Evolutionary conservation across 2,329 filamentous ascomycete genomes (phyloP), one percentile per base, ranked within the genome.

Genomic region (Sarocladium oryzae): DNA sequence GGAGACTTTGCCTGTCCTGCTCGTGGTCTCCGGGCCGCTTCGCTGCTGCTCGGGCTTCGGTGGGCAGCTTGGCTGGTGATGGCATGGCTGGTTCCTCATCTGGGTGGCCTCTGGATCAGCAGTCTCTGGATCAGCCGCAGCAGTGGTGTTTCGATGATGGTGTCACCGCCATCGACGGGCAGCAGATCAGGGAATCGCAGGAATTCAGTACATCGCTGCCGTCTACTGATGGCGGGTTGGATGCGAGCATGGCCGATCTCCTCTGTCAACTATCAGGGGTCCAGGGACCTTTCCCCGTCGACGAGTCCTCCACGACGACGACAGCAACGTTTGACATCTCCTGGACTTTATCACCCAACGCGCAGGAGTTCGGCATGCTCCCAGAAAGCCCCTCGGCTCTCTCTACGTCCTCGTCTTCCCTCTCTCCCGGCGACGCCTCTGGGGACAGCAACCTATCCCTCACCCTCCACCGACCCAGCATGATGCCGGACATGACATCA

Each of bases 1-100:
- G 43, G 10, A 61, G 68, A 16, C 54, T 72, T 9, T 65, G 65
- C 8, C 56, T 72, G 4, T 50, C 54, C 5, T 73, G 70, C 56
- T 54, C 57, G 2, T 66, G 63, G 64, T 61, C 63, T 3, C 4
- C 21, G 8, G 23, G 21, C 21, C 40, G 40, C 23, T 28, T 26
- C 40, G 3, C 57, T 61, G 3, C 57, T 62, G 35, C 57, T 15
- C 40, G 23, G 23, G 21, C 9, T 40, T 10, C 16, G 7, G 18
- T 21, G 23, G 10, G 20, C 11, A n/a, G 40, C 11, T 26, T 43
- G 40, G 40, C n/a, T 15, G 40, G 21, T 40, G 23, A 6, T 5
- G 37, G 16, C n/a, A 32, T 36, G 33, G 4, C 16, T 20, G 23
- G 15, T 20, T n/a, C n/a, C n/a, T n/a, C n/a, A n/a, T 40, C 37